A percentile compares a stretch with the other conserved stretches of the same genome.
Conservation (phyloP, 2,329 filamentous ascomycete species). For the Grosmannia clavigera region DNA sequence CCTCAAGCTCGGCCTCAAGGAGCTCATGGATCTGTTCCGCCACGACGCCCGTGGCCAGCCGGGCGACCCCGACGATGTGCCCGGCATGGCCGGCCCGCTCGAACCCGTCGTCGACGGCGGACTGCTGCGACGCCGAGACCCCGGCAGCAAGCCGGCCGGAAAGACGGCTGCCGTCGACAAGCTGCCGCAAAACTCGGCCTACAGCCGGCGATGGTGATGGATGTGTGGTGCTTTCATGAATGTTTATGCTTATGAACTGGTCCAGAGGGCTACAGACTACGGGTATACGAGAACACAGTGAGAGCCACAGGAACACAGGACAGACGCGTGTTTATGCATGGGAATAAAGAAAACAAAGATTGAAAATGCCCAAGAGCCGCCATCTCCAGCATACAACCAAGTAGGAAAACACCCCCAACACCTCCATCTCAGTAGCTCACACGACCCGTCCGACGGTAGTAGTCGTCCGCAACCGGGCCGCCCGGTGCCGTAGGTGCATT, state of each 20-base stretch:
- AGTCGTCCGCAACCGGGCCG: slow-evolving; percentile 36
- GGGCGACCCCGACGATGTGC: neutral
- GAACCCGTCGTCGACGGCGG: neutral
- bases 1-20: slow-evolving; percentile 80
- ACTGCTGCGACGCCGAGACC: slow-evolving; percentile 5
- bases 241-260: too few species aligned
- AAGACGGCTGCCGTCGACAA: neutral
- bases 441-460: slow-evolving; percentile 34
- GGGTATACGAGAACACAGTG: neutral
- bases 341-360: neutral
- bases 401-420: neutral
- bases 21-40: slow-evolving; percentile 84
- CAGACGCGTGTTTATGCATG: neutral
- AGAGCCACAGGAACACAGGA: neutral
- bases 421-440: slow-evolving; percentile 6
- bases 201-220: slow-evolving; percentile 8
- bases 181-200: slow-evolving; percentile 4
- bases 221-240: too few species aligned
- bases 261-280: neutral
- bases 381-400: neutral
- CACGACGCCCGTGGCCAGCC: slow-evolving; percentile 32
- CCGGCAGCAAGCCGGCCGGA: neutral
- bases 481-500: slow-evolving; percentile 23
- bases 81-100: neutral
- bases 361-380: too few species aligned